Evolutionary conservation across 2,329 filamentous ascomycete species (phyloP).

Genomic region (Fusarium buharicum): DNA sequence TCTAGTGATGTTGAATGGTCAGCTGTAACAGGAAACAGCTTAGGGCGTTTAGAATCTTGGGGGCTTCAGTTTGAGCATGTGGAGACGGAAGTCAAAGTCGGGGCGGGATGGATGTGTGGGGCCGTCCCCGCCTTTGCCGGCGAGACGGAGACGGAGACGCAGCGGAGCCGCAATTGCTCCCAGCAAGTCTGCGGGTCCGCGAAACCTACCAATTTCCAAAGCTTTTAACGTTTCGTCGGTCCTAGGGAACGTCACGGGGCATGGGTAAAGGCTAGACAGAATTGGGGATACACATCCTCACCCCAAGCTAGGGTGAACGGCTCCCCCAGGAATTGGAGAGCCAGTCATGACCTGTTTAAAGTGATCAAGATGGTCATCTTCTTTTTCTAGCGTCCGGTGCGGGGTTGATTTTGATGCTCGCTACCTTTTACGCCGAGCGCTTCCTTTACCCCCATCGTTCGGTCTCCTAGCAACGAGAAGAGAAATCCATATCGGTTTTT

Average conservation of each 20-base stretch:
- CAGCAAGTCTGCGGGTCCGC: slow-evolving; percentile 44
- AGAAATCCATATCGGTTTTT: background rate
- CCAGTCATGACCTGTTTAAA: slow-evolving; percentile 18
- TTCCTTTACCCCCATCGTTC: slow-evolving; percentile 6
- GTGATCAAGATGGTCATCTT: background rate
- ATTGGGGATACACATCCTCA: slow-evolving; percentile 2
- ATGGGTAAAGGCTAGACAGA: slow-evolving; percentile 9
- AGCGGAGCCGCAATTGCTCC: slow-evolving; percentile 45
- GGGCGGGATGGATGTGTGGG: slow-evolving; percentile 26
- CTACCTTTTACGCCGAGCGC: slow-evolving; percentile 43
- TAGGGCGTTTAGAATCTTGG: slow-evolving; percentile 3
- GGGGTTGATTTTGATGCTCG: slow-evolving; percentile 40
- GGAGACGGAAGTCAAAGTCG: slow-evolving; percentile 2
- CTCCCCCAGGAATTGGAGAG: slow-evolving; percentile 38
- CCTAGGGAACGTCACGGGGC: slow-evolving; percentile 42
- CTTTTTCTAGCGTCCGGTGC: slow-evolving; percentile 24
- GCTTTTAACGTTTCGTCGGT: slow-evolving; percentile 32
- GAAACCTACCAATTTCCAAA: slow-evolving; percentile 21
- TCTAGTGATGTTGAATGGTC: slow-evolving; percentile 7
- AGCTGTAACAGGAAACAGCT: slow-evolving; percentile 1
- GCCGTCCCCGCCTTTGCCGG: slow-evolving; percentile 38
- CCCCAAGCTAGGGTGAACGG: slow-evolving; percentile 35
- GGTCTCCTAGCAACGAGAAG: slow-evolving; percentile 25
- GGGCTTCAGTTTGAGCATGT: slow-evolving; percentile 8
- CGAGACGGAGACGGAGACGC: slow-evolving; percentile 43